Conservation (phyloP, 2,329 filamentous ascomycete species). For the Aureobasidium sp. region DNA sequence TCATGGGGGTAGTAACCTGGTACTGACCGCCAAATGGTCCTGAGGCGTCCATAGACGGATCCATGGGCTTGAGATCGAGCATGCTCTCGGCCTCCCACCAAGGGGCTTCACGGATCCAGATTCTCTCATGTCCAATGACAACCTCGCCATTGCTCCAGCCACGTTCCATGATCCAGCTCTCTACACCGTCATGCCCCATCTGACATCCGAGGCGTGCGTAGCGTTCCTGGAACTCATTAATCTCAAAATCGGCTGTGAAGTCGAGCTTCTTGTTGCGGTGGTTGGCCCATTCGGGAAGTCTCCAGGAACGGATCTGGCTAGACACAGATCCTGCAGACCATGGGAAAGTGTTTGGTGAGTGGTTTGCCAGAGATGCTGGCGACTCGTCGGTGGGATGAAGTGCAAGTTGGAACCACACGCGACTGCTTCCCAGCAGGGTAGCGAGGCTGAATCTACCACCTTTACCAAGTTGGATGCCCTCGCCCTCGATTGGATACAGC, state of each 20-base stretch:
- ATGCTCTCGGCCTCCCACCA: constrained; percentile 99
- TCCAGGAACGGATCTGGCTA: constrained; percentile 85
- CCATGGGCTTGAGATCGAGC: constrained; percentile 75
- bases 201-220: constrained; percentile 79
- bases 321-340: constrained; percentile 95
- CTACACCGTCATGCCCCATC: constrained; percentile 85
- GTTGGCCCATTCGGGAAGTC: constrained; percentile 94
- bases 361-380: constrained; percentile 65
- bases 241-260: constrained; percentile 93
- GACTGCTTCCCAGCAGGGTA: constrained; percentile 68
- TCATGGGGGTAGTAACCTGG: constrained; percentile 50
- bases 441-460: constrained; percentile 72
- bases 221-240: constrained; percentile 81
- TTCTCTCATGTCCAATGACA: constrained; percentile 77
- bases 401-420: constrained; percentile 90
- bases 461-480: constrained; percentile 75
- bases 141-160: constrained; percentile 99
- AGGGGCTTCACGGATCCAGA: constrained; percentile 89
- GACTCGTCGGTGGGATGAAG: constrained; percentile 86
- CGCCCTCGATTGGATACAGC: constrained; percentile 67
- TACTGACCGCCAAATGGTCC: constrained; percentile 66
- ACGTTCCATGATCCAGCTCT: constrained; percentile 87
- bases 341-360: constrained; percentile 65
- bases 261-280: constrained; percentile 84
- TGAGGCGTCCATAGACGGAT: constrained; percentile 46